Base-by-base conservation (phyloP, 1,139 yeast genomes). In the Lodderomyces metapsilosis region DNA sequence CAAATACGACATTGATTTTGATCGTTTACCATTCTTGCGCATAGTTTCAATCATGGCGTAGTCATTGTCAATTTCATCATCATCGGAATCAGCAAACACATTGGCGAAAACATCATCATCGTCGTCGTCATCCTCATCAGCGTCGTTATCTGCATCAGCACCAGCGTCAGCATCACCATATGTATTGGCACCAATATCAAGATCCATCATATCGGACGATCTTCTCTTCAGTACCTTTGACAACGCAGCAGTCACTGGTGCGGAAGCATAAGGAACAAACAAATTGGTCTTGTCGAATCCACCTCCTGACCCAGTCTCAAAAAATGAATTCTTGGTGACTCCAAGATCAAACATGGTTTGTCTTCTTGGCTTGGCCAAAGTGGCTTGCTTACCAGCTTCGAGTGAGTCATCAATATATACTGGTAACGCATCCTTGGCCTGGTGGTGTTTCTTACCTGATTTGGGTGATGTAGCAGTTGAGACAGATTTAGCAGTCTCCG, bases 211-310 rank as follows among this genome's bases (percentile, higher is more conserved):
- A 54, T 46, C 81, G 11, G 21, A 60, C 1, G 84, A 76, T 17
- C 87, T 87, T 20, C 88, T 58, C 51, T 22, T 54, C 15, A 12
- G 4, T 15, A 10, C 27, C 12, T 24, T 24, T 11, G 58, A 57
- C 45, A 82, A 61, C 1, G 85, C 78, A 13, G 88, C 88, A 23
- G 91, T 81, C 2, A 84, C 91, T 1, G 92, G 92, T 18, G 91
- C 88, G 24, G 84, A 75, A 33, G 81, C 70, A 53, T 84, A 84
- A 8, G 91, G 92, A 45, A 84, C 82, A 45, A 80, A 74, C 50
- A 80, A 64, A 51, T 78, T 76, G 9, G 81, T 68, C 42, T 73
- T 65, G 50, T 80, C 84, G 42, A 76, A 55, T 2, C 53, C 47
- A 11, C n/a, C n/a, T n/a, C n/a, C n/a, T n/a, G 74, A 67, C 3